A percentile compares a stretch with the other conserved stretches of the same genome.
phyloP scores from a whole-genome alignment of 2,329 filamentous ascomycete species.

The Cladosporium sp. region DNA sequence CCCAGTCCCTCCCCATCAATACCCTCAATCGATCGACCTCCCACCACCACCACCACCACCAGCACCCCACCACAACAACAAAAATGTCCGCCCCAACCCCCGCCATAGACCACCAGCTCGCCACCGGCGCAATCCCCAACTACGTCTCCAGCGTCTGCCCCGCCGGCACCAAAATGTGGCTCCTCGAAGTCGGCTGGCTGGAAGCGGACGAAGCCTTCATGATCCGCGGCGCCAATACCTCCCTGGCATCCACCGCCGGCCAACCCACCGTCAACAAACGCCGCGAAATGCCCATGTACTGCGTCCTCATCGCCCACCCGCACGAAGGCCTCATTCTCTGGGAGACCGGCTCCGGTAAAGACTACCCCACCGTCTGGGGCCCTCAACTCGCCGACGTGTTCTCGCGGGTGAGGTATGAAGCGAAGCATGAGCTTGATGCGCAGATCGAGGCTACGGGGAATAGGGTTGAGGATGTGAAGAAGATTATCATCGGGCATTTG shows the following conservation, averaged over 20 bases:
- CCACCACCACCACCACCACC: background rate
- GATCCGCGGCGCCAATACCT: constrained; percentile 43
- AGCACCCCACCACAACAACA: background rate
- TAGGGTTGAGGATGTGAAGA: constrained; percentile 38
- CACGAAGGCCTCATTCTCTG: constrained; percentile 47
- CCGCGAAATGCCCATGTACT: constrained; percentile 44
- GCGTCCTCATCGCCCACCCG: constrained; percentile 48
- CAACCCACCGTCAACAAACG: constrained; percentile 44
- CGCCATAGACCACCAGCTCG: constrained; percentile 34
- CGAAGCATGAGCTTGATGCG: constrained; percentile 37
- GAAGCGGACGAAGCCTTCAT: constrained; percentile 51
- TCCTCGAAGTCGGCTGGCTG: constrained; percentile 46
- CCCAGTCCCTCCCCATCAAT: background rate
- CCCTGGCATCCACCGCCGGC: constrained; percentile 37
- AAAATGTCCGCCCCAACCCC: constrained; percentile 20
- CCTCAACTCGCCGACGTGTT: constrained; percentile 38
- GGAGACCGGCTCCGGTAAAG: constrained; percentile 49
- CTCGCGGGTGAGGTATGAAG: constrained; percentile 35
- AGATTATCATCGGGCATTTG: constrained; percentile 40
- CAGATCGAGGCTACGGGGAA: constrained; percentile 38
- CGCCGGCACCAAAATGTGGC: constrained; percentile 49
- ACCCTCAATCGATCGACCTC: too few species aligned
- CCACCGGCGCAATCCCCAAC: constrained; percentile 34
- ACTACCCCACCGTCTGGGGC: constrained; percentile 40
- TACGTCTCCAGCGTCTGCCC: constrained; percentile 42